Base-by-base conservation (phyloP, 495 filamentous ascomycete species). In the Aspergillus cristatus region DNA sequence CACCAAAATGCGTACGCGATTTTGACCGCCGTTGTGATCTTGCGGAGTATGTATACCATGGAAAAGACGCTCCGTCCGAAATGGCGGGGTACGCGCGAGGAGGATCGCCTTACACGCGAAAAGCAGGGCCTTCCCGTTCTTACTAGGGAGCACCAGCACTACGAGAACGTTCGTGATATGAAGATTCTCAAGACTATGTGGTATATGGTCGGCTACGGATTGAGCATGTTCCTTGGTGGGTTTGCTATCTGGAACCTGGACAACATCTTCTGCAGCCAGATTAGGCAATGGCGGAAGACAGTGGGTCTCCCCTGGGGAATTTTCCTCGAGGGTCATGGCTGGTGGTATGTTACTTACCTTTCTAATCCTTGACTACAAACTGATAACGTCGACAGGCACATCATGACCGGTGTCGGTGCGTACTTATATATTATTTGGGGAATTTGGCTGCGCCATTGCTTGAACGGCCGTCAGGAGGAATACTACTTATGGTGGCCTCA, bases 171-270 rank as follows among this genome's bases (percentile, higher is more conserved):
- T 53, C 60, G 78, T 52, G 69, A 78, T 53, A 22, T 55, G 43
- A 65, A 71, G 48, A 83, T 74, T n/a, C 60, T 86, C 26, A 75
- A 71, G 38, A 72, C 65, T 10, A 84, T 86, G 79, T 86, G 93
- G 80, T 64, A 68, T 14, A 75, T 94, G 71, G 82, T 91, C 41
- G 63, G 53, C 10, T 68, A 64, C 64, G 77, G 91, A 0, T 62
- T 96, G 18, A 60, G 63, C 22, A 74, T 85, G 49, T 97, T 96
- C 57, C 56, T 94, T 10, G 75, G 76, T 0, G 91, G 88, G 0
- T 97, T 94, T 62, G 68, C 66, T 3, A 75, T 98, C 34, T 98
- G 91, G 91, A 81, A 71, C 38, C 46, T 96, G 47, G 91, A 98
- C 48, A 95, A 86, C 41, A 55, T 69, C 35, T 94, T 80, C 53